Evolutionary conservation across 805 yeast genomes (phyloP).

Genomic region (Metschnikowia reukaufii): DNA sequence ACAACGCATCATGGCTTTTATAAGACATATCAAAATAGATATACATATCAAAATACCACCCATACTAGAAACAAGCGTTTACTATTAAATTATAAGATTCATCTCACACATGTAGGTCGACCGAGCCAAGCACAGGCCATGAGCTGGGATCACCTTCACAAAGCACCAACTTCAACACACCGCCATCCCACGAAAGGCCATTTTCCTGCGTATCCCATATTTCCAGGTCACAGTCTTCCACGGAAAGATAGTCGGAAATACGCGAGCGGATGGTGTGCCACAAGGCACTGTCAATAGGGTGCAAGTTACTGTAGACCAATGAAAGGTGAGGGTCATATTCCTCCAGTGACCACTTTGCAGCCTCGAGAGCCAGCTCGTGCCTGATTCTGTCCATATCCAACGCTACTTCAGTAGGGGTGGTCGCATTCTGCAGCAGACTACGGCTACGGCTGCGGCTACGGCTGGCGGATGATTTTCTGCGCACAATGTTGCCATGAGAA

Average conservation of each 20-base stretch:
- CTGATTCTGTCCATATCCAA: slow-evolving; percentile 31
- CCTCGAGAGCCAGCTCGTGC: slow-evolving; percentile 48
- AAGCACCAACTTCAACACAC: slow-evolving; percentile 63
- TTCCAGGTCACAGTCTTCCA: slow-evolving; percentile 42
- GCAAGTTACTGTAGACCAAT: slow-evolving; percentile 61
- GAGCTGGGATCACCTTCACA: slow-evolving; percentile 71
- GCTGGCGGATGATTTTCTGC: slow-evolving; percentile 18
- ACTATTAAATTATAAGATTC: too few species aligned
- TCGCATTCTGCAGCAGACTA: slow-evolving; percentile 20
- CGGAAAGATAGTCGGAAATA: slow-evolving; percentile 62
- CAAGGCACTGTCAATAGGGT: slow-evolving; percentile 67
- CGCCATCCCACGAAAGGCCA: slow-evolving; percentile 63
- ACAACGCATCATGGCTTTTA: too few species aligned
- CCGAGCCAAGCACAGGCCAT: slow-evolving; percentile 66
- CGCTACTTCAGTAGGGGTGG: slow-evolving; percentile 18
- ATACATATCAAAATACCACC: too few species aligned
- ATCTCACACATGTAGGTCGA: slow-evolving; percentile 38
- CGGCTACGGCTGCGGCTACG: slow-evolving; percentile 9
- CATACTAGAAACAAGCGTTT: too few species aligned
- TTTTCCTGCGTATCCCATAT: slow-evolving; percentile 28
- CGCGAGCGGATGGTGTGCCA: slow-evolving; percentile 63
- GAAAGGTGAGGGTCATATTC: slow-evolving; percentile 76
- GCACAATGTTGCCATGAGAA: slow-evolving; percentile 30
- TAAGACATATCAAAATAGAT: too few species aligned
- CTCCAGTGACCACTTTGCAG: slow-evolving; percentile 51